Evolutionary conservation across 106 monocot species (phyloP), one percentile per base, ranked within the genome.

Genomic region (Dendrobium catenatum): DNA sequence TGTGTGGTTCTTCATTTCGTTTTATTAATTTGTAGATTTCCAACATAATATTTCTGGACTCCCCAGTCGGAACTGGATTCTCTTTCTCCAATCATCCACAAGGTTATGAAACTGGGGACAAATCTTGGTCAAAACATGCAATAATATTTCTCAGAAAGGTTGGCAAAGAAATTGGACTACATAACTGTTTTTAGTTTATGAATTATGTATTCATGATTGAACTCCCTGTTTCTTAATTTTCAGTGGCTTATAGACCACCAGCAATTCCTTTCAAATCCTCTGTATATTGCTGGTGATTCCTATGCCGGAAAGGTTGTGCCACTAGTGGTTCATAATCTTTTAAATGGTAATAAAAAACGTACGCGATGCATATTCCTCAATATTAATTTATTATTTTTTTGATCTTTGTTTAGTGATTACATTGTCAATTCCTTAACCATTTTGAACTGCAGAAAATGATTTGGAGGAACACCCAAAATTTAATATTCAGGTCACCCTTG

Each of bases 231-330:
- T 11, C 15, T 70, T 70, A 2, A 31, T 13, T 9, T 70, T n/a
- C 42, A 73, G 73, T 73, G 73, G 73, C 19, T 73, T 3, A 4
- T 73, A 10, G 73, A 73, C 4, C 40, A 73, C 42, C 77, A 29
- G 4, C 10, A 77, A 17, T 77, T 77, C 77, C 47, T 77, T 20
- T 27, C 49, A n/a, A 77, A 77, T 20, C 77, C 49, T 2, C 49
- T 77, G 24, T 77, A 77, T 77, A 51, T 77, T 54, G 51, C 77
- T 48, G 77, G 77, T 9, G 77, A 77, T 51, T 77, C 77, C 11
- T 77, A 77, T 77, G 77, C 37, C 0, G 77, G 77, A 15, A 77
- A 77, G 29, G 40, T 77, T n/a, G 24, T 51, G 9, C 77, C 77
- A 7, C 2, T 70, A 31, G 15, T 70, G 6, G 29, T 70, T 7